Evolutionary conservation across 257 asterid genomes (phyloP), one percentile per base, ranked within the genome.

Genomic region (Striga asiatica): DNA sequence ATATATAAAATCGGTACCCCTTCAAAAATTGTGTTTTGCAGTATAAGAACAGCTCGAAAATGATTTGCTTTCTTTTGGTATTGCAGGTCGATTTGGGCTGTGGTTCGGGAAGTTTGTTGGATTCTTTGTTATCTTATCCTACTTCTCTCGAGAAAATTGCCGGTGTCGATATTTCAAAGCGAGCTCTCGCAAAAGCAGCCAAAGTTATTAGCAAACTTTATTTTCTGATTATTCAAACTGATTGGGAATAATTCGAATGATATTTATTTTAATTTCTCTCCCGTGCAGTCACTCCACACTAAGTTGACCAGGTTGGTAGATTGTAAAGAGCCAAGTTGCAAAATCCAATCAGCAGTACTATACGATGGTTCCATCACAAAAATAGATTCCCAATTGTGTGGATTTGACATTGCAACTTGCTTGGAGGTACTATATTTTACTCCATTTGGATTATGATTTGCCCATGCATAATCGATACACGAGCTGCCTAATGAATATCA

Each of bases 11-110:
- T 1, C 6, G 57, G 45, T 62, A 54, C 57, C 20, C 22, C 34
- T 17, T 25, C 38, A 6, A 46, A 45, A 46, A 49, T n/a, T n/a
- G 56, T 66, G 27, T 54, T 45, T 57, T 66, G 38, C 32, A 37
- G 8, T 54, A 5, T 63, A 13, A 11, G 34, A 46, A n/a, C n/a
- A 17, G 19, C 50, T 25, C 20, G 63, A 60, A 53, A 41, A 18
- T 6, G 46, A 52, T n/a, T n/a, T 22, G 31, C 29, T 59, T 50
- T 50, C 9, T 43, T 35, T 41, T 66, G 42, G 24, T 28, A 50
- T 42, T 72, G 66, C 84, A 91, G 98, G 95, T 87, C 20, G 98
- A 91, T 72, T 91, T 87, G 71, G 98, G 97, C 64, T 91, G 95
- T 73, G 98, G 96, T 61, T 84, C 98, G 39, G 98, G 98, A 74